Conservation (phyloP, 768 basidiomycete species). For the Xanthoconium purpureum region DNA sequence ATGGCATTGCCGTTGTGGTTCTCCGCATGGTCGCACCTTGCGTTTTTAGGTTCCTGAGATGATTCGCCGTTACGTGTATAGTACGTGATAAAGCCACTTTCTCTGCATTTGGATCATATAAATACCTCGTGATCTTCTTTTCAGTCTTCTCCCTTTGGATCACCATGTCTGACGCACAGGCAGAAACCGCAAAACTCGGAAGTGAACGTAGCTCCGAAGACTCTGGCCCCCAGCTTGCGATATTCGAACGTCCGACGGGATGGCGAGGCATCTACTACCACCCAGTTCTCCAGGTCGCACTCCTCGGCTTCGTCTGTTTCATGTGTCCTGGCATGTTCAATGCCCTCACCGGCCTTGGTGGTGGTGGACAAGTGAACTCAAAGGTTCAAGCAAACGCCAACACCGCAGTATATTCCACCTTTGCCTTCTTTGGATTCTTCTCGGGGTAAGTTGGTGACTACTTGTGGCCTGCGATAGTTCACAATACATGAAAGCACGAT, state of each 20-base stretch:
- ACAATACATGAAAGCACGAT: too few relatives aligned
- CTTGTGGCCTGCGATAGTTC: conserved; percentile 34
- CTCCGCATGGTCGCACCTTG: too few relatives aligned
- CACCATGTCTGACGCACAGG: conserved; percentile 21
- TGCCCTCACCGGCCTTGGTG: conserved; percentile 75
- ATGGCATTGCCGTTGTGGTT: too few relatives aligned
- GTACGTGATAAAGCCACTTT: neutral
- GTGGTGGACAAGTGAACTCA: conserved; percentile 68
- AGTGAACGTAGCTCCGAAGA: conserved; percentile 3
- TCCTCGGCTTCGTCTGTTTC: conserved; percentile 65
- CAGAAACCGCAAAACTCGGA: conserved; percentile 15
- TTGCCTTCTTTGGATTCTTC: conserved; percentile 60
- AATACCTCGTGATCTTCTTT: neutral
- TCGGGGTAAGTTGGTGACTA: conserved; percentile 46
- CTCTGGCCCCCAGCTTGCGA: conserved; percentile 12
- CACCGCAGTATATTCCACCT: conserved; percentile 60
- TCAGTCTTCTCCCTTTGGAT: neutral
- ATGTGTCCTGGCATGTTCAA: conserved; percentile 73
- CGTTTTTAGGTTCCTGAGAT: too few relatives aligned
- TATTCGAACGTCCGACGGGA: conserved; percentile 44
- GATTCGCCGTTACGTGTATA: too few relatives aligned
- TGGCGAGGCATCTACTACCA: conserved; percentile 55
- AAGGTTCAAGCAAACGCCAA: conserved; percentile 67
- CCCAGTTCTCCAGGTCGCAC: conserved; percentile 38
- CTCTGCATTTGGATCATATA: neutral